Conservation (phyloP, 345 rosid genomes). For the Euphorbia pulcherrima region DNA sequence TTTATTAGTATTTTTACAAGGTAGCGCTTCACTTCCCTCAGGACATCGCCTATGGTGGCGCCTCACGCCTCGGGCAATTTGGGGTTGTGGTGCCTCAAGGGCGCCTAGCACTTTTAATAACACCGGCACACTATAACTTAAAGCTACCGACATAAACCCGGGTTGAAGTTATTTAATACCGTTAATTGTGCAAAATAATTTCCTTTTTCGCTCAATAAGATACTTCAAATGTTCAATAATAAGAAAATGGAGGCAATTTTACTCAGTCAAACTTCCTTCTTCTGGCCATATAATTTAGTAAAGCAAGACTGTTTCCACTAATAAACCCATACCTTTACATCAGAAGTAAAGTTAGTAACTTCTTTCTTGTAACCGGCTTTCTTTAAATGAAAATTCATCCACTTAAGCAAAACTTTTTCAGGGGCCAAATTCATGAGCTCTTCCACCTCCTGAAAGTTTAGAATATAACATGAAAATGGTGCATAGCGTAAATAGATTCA, state of each 20-base stretch:
- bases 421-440: slow-evolving; percentile 91
- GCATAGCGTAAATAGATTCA: neutral
- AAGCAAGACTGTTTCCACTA: slow-evolving; percentile 9
- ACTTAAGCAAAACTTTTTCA: slow-evolving; percentile 87
- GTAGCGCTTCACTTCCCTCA: no score
- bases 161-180: neutral
- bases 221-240: neutral
- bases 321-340: slow-evolving; percentile 69
- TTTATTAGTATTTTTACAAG: no score
- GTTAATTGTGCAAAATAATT: neutral
- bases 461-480: neutral
- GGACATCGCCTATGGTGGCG: no score
- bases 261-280: slow-evolving; percentile 11
- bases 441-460: slow-evolving; percentile 71
- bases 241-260: neutral
- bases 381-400: slow-evolving; percentile 98
- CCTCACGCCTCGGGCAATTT: no score
- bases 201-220: neutral
- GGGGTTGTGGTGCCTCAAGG: no score
- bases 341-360: slow-evolving; percentile 91
- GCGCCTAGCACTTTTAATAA: no score
- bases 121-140: neutral
- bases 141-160: neutral
- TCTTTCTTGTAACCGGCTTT: slow-evolving; percentile 84
- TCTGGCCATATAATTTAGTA: slow-evolving; percentile 4